Evolutionary conservation across 768 basidiomycete genomes (phyloP), one percentile per base, ranked within the genome.

Genomic region (Pleurotus cornucopiae): DNA sequence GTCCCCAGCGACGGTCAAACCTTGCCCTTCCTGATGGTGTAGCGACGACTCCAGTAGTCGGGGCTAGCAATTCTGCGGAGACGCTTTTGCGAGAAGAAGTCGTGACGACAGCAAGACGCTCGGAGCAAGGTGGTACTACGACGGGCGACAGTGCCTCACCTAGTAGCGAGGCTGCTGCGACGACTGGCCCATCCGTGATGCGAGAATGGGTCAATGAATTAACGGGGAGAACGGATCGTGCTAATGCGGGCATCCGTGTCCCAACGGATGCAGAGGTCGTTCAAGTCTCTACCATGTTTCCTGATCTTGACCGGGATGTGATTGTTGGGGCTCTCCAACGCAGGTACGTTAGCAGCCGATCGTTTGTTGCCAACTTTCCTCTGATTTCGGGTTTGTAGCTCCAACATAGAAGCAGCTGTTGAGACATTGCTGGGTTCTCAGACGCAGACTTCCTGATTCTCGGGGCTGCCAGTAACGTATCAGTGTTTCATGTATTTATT

Each of bases 201-300:
- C 78, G 85, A 49, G 86, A 89, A 65, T 90, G 88, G 89, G 86
- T 91, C 23, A 77, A 89, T 57, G 89, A 89, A 61, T 69, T 93
- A 61, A 89, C 89, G 1, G 89, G 90, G 4, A 70, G 84, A 55
- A 67, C 76, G 25, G 81, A 80, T 16, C 77, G 79, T 45, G 72
- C 76, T 16, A 76, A 73, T 46, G 68, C 80, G 26, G 83, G 84
- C 18, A 77, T 90, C 52, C 78, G 89, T 41, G 84, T 85, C 9
- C 89, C 91, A 1, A 78, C 79, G 21, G 89, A 92, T 37, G 74
- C 81, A 23, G 94, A 96, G 69, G 89, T 95, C 52, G 68, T 75
- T 6, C 84, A 89, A 46, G 63, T 95, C 54, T 80, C 82, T 46
- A 77, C 71, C 48, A 94, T 97, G 88, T 97, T 97, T 66, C 93